Percentiles rank a stretch among this genome's conserved stretches.
Evolutionary conservation across 2,329 filamentous ascomycete species (phyloP).

Genomic region (Capronia americana): DNA sequence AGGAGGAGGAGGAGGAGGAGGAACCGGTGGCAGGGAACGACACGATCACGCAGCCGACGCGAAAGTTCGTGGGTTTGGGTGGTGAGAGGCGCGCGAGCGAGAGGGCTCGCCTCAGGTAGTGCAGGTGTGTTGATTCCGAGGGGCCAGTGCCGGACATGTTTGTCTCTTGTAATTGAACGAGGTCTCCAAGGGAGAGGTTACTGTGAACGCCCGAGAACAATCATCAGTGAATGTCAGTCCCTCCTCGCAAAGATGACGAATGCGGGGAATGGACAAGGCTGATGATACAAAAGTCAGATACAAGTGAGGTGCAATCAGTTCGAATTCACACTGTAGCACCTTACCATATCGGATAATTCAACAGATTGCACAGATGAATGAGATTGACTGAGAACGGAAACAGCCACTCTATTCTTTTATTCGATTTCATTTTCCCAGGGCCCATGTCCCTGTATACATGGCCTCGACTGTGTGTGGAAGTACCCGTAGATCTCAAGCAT

Average conservation of each 20-base stretch:
- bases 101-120: conserved; percentile 74
- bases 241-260: neutral
- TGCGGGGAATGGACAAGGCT: conserved; percentile 13
- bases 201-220: neutral
- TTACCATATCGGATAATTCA: too few species aligned
- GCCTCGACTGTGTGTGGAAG: neutral
- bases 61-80: conserved; percentile 87
- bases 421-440: neutral
- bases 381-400: neutral
- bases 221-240: too few species aligned
- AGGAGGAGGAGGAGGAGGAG: neutral
- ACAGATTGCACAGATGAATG: neutral
- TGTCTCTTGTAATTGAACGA: neutral
- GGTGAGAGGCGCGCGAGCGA: conserved; percentile 78
- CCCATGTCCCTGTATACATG: neutral
- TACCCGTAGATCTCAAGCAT: neutral
- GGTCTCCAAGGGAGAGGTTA: neutral
- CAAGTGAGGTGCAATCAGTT: too few species aligned
- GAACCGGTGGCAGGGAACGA: conserved; percentile 38
- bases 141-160: neutral
- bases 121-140: conserved; percentile 40
- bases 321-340: too few species aligned
- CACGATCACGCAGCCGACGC: conserved; percentile 89
- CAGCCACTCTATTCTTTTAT: neutral
- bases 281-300: too few species aligned